Base-by-base conservation (phyloP, 1,284 basidiomycete species). In the Melanopsichium pennsylvanicum region DNA sequence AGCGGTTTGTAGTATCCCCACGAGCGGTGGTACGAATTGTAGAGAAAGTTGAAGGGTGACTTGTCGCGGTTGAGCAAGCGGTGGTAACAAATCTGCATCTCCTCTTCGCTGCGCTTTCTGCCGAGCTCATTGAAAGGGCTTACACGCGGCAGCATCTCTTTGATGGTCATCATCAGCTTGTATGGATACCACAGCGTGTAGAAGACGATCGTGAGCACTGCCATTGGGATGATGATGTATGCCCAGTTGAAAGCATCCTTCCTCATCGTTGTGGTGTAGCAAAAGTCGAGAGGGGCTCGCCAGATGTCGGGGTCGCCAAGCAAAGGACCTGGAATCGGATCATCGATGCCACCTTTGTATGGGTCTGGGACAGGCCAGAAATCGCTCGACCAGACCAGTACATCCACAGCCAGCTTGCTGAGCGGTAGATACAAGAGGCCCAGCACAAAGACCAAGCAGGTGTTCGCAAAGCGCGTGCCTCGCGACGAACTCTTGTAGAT, bases 121-220 rank as follows among this genome's bases (percentile, higher is more conserved):
- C 90, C 90, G 16, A 91, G 84, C 72, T 90, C 89, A 11, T 88
- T 90, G 76, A 84, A 91, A 15, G 78, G 83, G 72, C 90, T 89
- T 4, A 90, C 86, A 36, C 84, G 84, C 0, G 90, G 90, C 3
- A 87, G 84, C 19, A 88, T 86, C 45, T 82, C 82, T 32, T 81
- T 80, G 57, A 91, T 88, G 18, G 87, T 85, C 49, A 83, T 59
- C 57, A 73, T 59, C 27, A 92, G 84, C 12, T 86, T 84, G 18
- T 89, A 83, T 0, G 90, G 90, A 69, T 89, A 90, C 86, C 87
- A 90, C 5, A 91, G 69, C 0, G 88, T 89, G 55, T 90, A 88
- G 54, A 84, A 80, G 22, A 83, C 46, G 39, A 91, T 83, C 11
- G 86, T 85, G 7, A 87, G 47, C 1, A 84, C 69, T 0, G 89